Conservation (phyloP, 177 flowering plant species). For the Telopea speciosissima region DNA sequence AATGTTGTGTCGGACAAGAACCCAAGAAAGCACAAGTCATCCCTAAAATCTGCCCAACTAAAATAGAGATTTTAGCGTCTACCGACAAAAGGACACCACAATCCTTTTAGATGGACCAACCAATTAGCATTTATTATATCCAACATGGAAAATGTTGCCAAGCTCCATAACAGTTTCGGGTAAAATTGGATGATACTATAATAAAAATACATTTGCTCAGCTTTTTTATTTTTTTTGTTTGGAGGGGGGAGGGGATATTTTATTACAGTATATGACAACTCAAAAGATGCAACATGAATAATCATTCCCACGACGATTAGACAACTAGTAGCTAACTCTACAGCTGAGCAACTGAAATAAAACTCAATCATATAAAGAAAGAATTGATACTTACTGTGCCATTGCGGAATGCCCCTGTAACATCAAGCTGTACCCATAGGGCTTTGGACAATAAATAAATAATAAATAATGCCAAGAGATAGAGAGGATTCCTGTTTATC, state of each 20-base stretch:
- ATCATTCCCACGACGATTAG: neutral
- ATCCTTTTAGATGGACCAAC: too few species aligned
- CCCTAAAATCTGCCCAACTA: neutral
- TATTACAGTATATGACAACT: neutral
- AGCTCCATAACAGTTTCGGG: neutral
- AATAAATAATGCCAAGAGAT: slow-evolving; percentile 52
- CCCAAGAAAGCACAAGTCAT: too few species aligned
- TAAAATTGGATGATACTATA: neutral
- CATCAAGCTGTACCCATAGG: slow-evolving; percentile 86
- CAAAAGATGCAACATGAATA: neutral
- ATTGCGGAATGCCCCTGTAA: slow-evolving; percentile 67
- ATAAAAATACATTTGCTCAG: neutral
- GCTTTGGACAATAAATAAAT: slow-evolving; percentile 53
- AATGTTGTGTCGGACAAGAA: too few species aligned
- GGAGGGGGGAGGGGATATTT: too few species aligned
- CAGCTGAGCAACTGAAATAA: neutral
- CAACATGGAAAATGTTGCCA: neutral
- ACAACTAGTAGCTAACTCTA: neutral
- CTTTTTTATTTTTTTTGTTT: too few species aligned
- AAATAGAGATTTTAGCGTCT: neutral
- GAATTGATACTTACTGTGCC: slow-evolving; percentile 61
- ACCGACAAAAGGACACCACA: neutral
- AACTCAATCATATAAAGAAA: neutral
- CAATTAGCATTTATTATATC: neutral
- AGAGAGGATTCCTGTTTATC: slow-evolving; percentile 79